Conservation (phyloP, 148 eudicot genomes). For the Silene latifolia region DNA sequence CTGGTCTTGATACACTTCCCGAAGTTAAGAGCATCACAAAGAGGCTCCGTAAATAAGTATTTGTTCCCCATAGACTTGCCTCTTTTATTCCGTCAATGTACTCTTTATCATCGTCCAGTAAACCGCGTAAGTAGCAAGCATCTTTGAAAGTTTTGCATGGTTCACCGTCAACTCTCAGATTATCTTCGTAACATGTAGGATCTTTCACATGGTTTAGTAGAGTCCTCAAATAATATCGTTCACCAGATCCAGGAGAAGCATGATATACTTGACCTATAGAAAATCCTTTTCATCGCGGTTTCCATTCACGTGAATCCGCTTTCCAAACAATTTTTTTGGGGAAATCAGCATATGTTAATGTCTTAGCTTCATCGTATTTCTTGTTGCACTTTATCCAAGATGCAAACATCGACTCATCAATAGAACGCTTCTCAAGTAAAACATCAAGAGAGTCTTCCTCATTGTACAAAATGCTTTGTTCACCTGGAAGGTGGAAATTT, state of each 20-base stretch:
- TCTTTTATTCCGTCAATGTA: constrained; percentile 3
- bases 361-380: not conserved
- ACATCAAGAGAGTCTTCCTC: not conserved
- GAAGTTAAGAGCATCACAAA: too few species aligned
- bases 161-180: not conserved
- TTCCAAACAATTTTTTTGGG: not conserved
- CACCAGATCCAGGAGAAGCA: too few species aligned
- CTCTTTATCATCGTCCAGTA: constrained; percentile 19
- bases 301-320: not conserved
- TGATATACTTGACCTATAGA: too few species aligned
- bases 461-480: too few species aligned
- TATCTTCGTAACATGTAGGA: not conserved
- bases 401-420: not conserved
- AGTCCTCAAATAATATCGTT: too few species aligned
- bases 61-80: not conserved
- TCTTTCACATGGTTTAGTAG: too few species aligned
- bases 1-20: too few species aligned
- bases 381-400: not conserved
- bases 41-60: not conserved
- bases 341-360: not conserved
- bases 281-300: too few species aligned
- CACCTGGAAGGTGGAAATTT: too few species aligned
- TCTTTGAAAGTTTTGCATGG: not conserved
- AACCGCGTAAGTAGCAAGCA: not conserved
- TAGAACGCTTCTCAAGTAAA: not conserved